Conservation (phyloP, 306 rosid species). For the Corylus avellana region DNA sequence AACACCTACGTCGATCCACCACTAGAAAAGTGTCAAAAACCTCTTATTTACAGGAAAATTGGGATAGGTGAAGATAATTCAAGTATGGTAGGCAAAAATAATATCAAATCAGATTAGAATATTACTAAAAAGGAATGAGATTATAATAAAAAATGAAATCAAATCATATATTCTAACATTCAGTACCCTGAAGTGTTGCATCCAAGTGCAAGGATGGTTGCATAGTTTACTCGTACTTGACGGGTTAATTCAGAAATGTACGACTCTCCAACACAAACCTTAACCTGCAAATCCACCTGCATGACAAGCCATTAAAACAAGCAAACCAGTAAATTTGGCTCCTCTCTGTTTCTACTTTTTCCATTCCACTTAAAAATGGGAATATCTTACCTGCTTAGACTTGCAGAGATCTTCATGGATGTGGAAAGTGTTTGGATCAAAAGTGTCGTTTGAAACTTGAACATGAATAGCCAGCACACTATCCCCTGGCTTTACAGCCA, state of each 20-base stretch:
- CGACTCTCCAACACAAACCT: conserved; percentile 43
- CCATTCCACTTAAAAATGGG: neutral
- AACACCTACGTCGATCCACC: too few species aligned
- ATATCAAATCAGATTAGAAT: too few species aligned
- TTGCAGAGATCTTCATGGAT: conserved; percentile 55
- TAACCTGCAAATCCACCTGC: conserved; percentile 56
- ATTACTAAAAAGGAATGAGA: too few species aligned
- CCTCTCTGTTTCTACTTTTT: too few species aligned
- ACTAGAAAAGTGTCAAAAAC: too few species aligned
- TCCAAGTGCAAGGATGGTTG: conserved; percentile 47
- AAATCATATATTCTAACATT: too few species aligned
- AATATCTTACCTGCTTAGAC: conserved; percentile 36
- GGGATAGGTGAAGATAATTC: too few species aligned
- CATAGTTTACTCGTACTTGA: conserved; percentile 44
- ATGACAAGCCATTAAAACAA: neutral
- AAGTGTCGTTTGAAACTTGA: conserved; percentile 21
- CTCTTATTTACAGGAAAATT: too few species aligned
- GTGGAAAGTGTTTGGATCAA: conserved; percentile 54
- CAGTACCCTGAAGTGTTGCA: conserved; percentile 40
- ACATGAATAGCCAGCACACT: conserved; percentile 43
- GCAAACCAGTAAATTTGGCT: too few species aligned
- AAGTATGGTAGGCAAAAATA: too few species aligned
- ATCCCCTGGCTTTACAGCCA: conserved; percentile 34
- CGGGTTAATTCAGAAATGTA: conserved; percentile 38
- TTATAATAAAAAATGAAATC: too few species aligned